Percentiles rank a stretch among this genome's conserved stretches.
These are phyloP conservation scores for Sextonia rubra DNA, from an alignment of 164 flowering plant species.

Conservation along the genomic window DNA sequence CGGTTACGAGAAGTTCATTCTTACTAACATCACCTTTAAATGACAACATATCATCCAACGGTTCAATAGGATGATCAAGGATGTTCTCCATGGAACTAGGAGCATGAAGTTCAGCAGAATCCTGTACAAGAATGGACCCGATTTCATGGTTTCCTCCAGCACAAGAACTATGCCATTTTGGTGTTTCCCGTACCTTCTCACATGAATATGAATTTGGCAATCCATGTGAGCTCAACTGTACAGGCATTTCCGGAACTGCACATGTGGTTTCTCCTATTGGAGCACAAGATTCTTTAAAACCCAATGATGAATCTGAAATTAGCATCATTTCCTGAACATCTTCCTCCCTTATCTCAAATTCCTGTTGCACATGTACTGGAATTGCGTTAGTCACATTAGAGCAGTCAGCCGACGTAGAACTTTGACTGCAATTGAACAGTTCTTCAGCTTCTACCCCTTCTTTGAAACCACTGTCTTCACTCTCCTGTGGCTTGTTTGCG, in stretches of 20 bases:
- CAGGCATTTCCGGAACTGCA: constrained; percentile 34
- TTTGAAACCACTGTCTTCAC: constrained; percentile 44
- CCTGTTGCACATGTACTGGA: constrained; percentile 24
- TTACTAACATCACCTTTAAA: constrained; percentile 35
- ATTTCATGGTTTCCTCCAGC: constrained; percentile 24
- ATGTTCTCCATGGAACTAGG: constrained; percentile 28
- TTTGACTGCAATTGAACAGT: constrained; percentile 80
- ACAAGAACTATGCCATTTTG: constrained; percentile 18
- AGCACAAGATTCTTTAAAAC: constrained; percentile 34
- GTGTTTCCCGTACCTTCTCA: constrained; percentile 24
- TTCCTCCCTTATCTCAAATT: constrained; percentile 28
- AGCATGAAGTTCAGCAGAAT: constrained; percentile 20
- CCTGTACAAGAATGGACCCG: constrained; percentile 22
- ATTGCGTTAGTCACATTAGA: constrained; percentile 30
- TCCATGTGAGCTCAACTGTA: constrained; percentile 25
- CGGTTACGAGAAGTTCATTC: constrained; percentile 16
- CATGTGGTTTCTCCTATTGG: constrained; percentile 36
- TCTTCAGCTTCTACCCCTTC: constrained; percentile 52
- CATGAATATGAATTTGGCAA: constrained; percentile 28
- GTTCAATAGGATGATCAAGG: constrained; percentile 22
- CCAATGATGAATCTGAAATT: constrained; percentile 35
- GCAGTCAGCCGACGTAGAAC: constrained; percentile 35
- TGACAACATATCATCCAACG: constrained; percentile 25
- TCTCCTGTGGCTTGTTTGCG: constrained; percentile 36
- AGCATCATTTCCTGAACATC: constrained; percentile 29